Evolutionary conservation across 345 rosid genomes (phyloP).

Genomic region (Laguncularia racemosa): DNA sequence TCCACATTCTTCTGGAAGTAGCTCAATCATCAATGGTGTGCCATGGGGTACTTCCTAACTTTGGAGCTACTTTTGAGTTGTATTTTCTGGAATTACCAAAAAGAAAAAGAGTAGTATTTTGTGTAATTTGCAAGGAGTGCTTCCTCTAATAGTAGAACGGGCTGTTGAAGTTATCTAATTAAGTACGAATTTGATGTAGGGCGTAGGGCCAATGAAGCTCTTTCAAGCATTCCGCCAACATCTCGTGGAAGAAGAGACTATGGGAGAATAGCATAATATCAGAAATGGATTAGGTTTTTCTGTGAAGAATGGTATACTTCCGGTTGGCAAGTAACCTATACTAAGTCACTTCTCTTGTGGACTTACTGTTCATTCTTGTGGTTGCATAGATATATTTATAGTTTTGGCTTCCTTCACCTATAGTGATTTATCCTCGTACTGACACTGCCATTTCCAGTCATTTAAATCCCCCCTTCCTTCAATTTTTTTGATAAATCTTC

Average conservation of each 20-base stretch:
- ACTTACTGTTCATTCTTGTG: conserved; percentile 18
- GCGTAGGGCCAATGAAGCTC: conserved; percentile 67
- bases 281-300: conserved; percentile 4
- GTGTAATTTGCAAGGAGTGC: conserved; percentile 3
- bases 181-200: conserved; percentile 32
- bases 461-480: too few relatives aligned
- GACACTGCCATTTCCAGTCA: too few relatives aligned
- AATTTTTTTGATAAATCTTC: too few relatives aligned
- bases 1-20: conserved; percentile 73
- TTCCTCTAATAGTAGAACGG: conserved; percentile 11
- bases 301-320: conserved; percentile 25
- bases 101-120: background rate
- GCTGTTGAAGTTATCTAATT: conserved; percentile 2
- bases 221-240: conserved; percentile 63
- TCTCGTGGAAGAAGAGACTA: conserved; percentile 85
- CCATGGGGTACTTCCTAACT: conserved; percentile 76
- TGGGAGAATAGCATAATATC: conserved; percentile 67
- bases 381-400: too few relatives aligned
- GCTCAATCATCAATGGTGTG: conserved; percentile 53
- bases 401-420: too few relatives aligned
- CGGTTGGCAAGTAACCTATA: conserved; percentile 48
- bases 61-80: background rate
- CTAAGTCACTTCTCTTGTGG: conserved; percentile 52
- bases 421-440: background rate
- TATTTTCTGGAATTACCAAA: background rate